A percentile compares a stretch with the other conserved stretches of the same genome.
phyloP scores from a whole-genome alignment of 768 basidiomycete species.

The Collybia sordida region DNA sequence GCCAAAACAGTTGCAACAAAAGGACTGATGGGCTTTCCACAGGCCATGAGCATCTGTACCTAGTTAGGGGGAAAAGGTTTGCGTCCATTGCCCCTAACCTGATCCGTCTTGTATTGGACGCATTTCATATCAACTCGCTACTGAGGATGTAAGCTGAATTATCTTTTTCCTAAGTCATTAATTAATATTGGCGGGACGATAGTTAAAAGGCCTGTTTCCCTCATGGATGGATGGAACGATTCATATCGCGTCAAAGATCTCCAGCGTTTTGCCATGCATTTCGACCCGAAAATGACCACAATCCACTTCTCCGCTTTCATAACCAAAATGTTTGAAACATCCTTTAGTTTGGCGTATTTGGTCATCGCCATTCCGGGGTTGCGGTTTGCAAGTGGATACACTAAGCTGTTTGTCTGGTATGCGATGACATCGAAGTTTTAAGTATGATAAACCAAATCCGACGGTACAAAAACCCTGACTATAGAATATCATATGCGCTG shows the following conservation, averaged over 20 bases:
- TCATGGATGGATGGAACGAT: slow-evolving; percentile 22
- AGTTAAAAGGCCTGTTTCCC: slow-evolving; percentile 10
- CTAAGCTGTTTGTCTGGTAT: slow-evolving; percentile 21
- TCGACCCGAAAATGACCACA: slow-evolving; percentile 17
- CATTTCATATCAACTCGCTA: neutral
- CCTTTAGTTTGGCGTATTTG: slow-evolving; percentile 14
- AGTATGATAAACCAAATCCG: too few species aligned
- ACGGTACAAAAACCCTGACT: too few species aligned
- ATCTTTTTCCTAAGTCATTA: neutral
- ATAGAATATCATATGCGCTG: too few species aligned
- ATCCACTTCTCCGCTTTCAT: slow-evolving; percentile 23
- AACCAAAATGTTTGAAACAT: slow-evolving; percentile 21
- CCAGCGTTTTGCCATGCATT: slow-evolving; percentile 17
- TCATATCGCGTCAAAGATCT: slow-evolving; percentile 16
- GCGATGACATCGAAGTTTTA: slow-evolving; percentile 11
- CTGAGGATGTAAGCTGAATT: neutral
- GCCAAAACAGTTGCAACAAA: slow-evolving; percentile 12
- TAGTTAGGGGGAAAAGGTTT: neutral
- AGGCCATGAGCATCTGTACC: neutral
- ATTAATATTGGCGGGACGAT: neutral
- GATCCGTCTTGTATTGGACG: neutral
- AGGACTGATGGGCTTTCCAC: slow-evolving; percentile 15
- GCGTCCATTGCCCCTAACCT: neutral
- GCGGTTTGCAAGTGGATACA: slow-evolving; percentile 19
- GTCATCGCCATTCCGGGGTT: slow-evolving; percentile 18